A percentile compares a stretch with the other conserved stretches of the same genome.
phyloP scores from a whole-genome alignment of 345 rosid genomes.

The Ceriops zippeliana region DNA sequence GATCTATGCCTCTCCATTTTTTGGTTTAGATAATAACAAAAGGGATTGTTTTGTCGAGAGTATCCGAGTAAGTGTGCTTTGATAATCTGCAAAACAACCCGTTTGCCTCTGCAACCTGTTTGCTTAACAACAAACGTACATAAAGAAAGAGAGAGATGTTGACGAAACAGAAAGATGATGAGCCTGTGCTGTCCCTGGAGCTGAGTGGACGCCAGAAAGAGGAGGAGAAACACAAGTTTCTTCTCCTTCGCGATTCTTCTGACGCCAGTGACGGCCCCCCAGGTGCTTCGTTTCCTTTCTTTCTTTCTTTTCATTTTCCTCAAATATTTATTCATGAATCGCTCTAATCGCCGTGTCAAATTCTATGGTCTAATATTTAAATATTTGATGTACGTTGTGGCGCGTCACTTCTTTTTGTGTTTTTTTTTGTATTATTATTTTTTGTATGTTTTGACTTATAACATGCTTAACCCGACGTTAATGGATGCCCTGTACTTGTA shows the following conservation, averaged over 20 bases:
- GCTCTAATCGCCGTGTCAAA: no score
- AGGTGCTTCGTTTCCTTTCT: slow-evolving; percentile 1
- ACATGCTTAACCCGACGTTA: neutral
- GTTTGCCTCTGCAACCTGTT: no score
- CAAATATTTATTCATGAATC: no score
- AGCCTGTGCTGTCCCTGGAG: slow-evolving; percentile 24
- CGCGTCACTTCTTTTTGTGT: neutral
- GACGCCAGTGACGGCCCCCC: neutral
- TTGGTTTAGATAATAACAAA: no score
- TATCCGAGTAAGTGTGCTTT: neutral
- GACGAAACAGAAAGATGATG: slow-evolving; percentile 27
- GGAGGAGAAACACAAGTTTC: slow-evolving; percentile 5
- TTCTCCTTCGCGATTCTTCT: neutral
- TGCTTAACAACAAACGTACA: neutral
- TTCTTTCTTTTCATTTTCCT: neutral
- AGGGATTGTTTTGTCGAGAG: no score
- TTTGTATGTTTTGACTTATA: neutral
- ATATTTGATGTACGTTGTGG: no score
- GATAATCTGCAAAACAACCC: neutral
- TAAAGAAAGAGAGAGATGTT: slow-evolving; percentile 12
- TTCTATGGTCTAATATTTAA: no score
- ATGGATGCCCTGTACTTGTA: neutral
- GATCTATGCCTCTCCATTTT: no score
- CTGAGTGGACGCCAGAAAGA: slow-evolving; percentile 26
- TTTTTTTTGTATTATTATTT: neutral